Percentiles rank a stretch among this genome's conserved stretches.
Conservation (phyloP, 306 rosid species). For the Lathyrus aphaca region DNA sequence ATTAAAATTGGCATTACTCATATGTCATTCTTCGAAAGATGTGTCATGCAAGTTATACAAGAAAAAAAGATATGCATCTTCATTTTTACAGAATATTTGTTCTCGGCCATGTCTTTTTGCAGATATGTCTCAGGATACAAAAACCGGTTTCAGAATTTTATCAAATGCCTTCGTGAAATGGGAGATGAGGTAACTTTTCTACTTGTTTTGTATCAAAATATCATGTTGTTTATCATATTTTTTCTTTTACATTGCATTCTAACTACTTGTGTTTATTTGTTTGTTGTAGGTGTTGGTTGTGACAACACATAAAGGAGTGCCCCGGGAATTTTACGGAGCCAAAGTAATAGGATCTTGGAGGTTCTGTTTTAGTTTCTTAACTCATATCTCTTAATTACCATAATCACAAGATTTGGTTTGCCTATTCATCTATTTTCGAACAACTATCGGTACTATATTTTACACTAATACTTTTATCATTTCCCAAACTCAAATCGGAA, state of each 20-base stretch:
- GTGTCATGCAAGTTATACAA: not conserved
- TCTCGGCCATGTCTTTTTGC: conserved; percentile 31
- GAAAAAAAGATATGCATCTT: not conserved
- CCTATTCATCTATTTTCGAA: not conserved
- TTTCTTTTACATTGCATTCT: conserved; percentile 12
- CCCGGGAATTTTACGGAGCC: conserved; percentile 91
- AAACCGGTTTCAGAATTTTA: conserved; percentile 61
- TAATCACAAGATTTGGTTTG: conserved; percentile 2
- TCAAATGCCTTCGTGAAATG: conserved; percentile 62
- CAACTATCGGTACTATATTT: conserved; percentile 8
- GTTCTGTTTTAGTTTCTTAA: conserved; percentile 45
- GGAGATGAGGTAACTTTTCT: conserved; percentile 55
- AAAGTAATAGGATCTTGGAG: conserved; percentile 91
- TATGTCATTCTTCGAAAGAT: conserved; percentile 18
- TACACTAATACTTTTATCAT: conserved; percentile 28
- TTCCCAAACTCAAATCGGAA: conserved; percentile 26
- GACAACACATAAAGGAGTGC: conserved; percentile 98
- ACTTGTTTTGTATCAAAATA: conserved; percentile 2
- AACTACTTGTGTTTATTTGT: conserved; percentile 37
- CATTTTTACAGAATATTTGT: conserved; percentile 1
- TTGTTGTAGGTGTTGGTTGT: conserved; percentile 86
- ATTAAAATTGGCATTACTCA: not conserved
- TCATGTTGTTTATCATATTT: conserved; percentile 19
- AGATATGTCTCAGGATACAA: conserved; percentile 65
- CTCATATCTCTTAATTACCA: conserved; percentile 6